Evolutionary conservation across 192 early-diverging fungal genomes (phyloP).

Genomic region (Coemansia sp.): DNA sequence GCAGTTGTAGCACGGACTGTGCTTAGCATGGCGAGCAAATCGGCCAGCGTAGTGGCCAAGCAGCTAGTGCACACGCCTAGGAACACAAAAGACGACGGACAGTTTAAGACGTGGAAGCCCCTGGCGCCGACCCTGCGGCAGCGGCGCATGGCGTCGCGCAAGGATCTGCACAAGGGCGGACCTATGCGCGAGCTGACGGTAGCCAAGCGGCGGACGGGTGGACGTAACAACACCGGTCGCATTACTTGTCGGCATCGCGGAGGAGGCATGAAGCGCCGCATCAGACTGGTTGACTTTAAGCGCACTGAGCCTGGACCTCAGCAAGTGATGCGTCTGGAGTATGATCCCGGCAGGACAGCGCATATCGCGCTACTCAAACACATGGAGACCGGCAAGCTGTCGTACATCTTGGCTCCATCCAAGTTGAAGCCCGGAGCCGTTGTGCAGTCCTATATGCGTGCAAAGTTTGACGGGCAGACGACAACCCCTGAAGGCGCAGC

Average conservation of each 20-base stretch:
- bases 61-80: conserved; percentile 25
- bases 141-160: conserved; percentile 78
- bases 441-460: conserved; percentile 58
- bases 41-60: neutral
- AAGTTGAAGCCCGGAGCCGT: conserved; percentile 74
- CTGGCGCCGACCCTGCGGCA: conserved; percentile 84
- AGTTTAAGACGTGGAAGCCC: conserved; percentile 93
- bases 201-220: conserved; percentile 80
- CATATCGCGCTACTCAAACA: conserved; percentile 84
- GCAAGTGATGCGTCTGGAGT: conserved; percentile 86
- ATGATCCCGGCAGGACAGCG: conserved; percentile 89
- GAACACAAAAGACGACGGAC: conserved; percentile 55
- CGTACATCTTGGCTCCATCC: conserved; percentile 84
- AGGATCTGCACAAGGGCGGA: conserved; percentile 85
- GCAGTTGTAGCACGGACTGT: neutral
- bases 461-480: neutral
- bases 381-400: conserved; percentile 70
- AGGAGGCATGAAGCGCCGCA: conserved; percentile 86
- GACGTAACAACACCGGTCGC: conserved; percentile 84
- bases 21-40: neutral
- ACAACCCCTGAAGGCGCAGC: neutral
- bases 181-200: conserved; percentile 76
- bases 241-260: conserved; percentile 93
- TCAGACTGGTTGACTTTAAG: conserved; percentile 85
- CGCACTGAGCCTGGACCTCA: conserved; percentile 73